Evolutionary conservation across 768 basidiomycete genomes (phyloP).

Genomic region (Suillus spraguei): DNA sequence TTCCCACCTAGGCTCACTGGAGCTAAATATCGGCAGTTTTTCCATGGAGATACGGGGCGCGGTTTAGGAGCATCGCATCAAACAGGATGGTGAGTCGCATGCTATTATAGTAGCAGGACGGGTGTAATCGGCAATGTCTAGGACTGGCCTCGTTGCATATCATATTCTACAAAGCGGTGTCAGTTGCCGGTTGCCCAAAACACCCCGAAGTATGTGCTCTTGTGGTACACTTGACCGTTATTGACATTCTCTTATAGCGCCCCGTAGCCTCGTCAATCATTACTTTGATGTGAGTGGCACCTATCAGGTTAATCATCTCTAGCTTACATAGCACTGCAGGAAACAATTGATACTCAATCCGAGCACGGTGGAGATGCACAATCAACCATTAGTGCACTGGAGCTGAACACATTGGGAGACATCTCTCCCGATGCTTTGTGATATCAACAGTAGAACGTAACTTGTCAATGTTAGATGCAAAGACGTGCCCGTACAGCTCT

Average conservation of each 20-base stretch:
- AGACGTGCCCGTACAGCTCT: background rate
- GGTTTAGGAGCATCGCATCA: constrained; percentile 98
- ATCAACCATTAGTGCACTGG: constrained; percentile 59
- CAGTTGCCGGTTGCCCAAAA: constrained; percentile 88
- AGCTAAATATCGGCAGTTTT: constrained; percentile 57
- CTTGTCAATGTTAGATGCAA: constrained; percentile 4
- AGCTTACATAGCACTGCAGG: constrained; percentile 41
- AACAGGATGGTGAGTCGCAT: constrained; percentile 82
- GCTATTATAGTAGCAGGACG: background rate
- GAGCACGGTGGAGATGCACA: constrained; percentile 74
- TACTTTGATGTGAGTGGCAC: constrained; percentile 84
- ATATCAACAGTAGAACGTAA: constrained; percentile 10
- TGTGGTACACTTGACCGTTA: background rate
- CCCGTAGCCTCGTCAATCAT: constrained; percentile 82
- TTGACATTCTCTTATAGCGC: constrained; percentile 52
- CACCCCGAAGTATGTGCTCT: constrained; percentile 78
- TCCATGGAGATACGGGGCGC: constrained; percentile 91
- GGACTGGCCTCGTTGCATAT: constrained; percentile 89
- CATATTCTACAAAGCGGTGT: constrained; percentile 91
- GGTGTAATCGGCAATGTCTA: constrained; percentile 25
- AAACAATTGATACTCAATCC: constrained; percentile 71
- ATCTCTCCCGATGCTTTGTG: constrained; percentile 73
- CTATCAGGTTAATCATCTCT: background rate
- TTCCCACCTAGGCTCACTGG: background rate
- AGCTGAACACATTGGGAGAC: constrained; percentile 62